Base-by-base conservation (phyloP, 345 rosid genomes). In the Eucalyptus regnans region DNA sequence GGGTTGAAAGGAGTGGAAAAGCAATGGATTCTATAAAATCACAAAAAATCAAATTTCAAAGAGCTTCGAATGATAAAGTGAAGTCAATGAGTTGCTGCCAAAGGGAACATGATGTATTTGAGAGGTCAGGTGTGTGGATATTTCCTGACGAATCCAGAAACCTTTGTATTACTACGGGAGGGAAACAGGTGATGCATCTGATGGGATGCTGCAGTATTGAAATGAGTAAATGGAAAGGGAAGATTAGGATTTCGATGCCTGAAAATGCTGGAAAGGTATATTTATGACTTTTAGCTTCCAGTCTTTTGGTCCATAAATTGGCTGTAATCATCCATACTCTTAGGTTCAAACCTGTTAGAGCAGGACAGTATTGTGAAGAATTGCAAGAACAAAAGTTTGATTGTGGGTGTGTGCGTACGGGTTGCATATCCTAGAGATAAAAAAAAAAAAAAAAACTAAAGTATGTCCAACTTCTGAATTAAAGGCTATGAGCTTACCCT, bases 61-160 rank as follows among this genome's bases (percentile, higher is more conserved):
- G 90, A 76, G 62, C 66, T 87, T 89, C 10, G 13, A 88, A 80
- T 22, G 87, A 48, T 37, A 51, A 88, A 41, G 7, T 87, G 80
- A 86, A 89, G 71, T 85, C 90, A 17, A 79, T 10, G 50, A 90
- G 62, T 22, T 37, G 50, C 29, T 79, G 85, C 88, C 84, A 90
- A 86, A 86, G 90, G 66, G 86, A 88, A n/a, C 86, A 49, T 48
- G 86, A 88, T 90, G 84, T 89, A 46, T 87, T 81, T 51, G 92
- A 91, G 87, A 83, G 84, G 86, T 89, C 94, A 27, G 93, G 94
- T 49, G 93, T 91, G 81, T 96, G 99, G 99, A 93, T 96, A 90
- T 97, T 94, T 87, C 96, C 97, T 4, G 94, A 92, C 86, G 96
- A 93, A 89, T 90, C 92, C 60, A 93, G 90, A 85, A 84, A 87